Conservation (phyloP, 768 basidiomycete species). For the Collybia sp. region DNA sequence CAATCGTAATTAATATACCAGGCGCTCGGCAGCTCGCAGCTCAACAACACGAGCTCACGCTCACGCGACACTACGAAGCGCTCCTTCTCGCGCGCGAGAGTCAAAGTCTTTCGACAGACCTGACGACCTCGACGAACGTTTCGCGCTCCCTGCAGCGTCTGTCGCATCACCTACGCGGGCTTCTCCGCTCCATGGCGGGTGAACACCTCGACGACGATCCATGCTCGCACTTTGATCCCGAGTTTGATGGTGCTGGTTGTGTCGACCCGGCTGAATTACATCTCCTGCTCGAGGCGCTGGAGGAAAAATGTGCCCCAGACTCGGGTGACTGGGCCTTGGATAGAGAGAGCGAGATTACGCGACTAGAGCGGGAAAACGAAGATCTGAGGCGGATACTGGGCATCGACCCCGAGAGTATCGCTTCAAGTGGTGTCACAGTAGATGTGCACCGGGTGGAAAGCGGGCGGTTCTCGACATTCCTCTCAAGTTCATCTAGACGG, state of each 20-base stretch:
- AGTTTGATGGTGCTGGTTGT: slow-evolving; percentile 28
- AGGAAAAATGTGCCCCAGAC: slow-evolving; percentile 19
- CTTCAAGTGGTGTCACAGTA: slow-evolving; percentile 45
- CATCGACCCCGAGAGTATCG: slow-evolving; percentile 59
- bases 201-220: slow-evolving; percentile 51
- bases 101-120: slow-evolving; percentile 48
- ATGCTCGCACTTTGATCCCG: slow-evolving; percentile 21
- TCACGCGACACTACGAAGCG: slow-evolving; percentile 87
- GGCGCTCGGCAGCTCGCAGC: slow-evolving; percentile 64
- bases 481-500: slow-evolving; percentile 26
- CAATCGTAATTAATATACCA: neutral
- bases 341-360: slow-evolving; percentile 80
- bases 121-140: slow-evolving; percentile 54
- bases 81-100: slow-evolving; percentile 67
- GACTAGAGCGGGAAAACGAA: slow-evolving; percentile 81
- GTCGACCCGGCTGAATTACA: slow-evolving; percentile 35
- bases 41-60: slow-evolving; percentile 81
- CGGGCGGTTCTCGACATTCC: slow-evolving; percentile 28
- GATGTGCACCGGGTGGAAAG: slow-evolving; percentile 45
- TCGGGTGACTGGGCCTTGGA: slow-evolving; percentile 81
- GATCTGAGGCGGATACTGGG: slow-evolving; percentile 69
- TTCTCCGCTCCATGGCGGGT: slow-evolving; percentile 67
- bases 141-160: slow-evolving; percentile 70
- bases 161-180: slow-evolving; percentile 61
- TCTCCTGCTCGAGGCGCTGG: slow-evolving; percentile 37